Evolutionary conservation across 164 flowering plant species (phyloP), one percentile per base, ranked within the genome.

Genomic region (Sextonia rubra): DNA sequence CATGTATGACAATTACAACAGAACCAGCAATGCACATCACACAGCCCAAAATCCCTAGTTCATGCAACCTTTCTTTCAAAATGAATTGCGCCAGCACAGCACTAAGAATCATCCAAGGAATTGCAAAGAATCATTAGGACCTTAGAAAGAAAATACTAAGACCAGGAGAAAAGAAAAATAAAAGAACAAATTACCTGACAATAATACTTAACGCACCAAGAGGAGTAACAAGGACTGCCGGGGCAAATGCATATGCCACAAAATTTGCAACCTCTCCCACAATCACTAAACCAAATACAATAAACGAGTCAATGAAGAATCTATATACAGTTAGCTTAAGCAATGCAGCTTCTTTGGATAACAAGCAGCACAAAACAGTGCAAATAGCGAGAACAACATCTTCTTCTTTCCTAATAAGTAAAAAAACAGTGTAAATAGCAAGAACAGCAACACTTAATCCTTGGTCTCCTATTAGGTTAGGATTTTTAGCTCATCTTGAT

Each of bases 141-240:
- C 27, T 47, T 9, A 3, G 32, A 60, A 8, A 37, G 48, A 48
- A 47, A 70, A 47, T 25, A 65, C n/a, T 30, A 22, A n/a, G 27
- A 9, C 58, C 15, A 47, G 6, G 3, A 70, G 49, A 65, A 12
- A 47, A 37, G 29, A 49, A 55, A 7, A 48, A 63, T 49, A 22
- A 47, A 4, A 30, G 32, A 24, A 61, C 44, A 12, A 26, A 60
- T 17, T 77, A 91, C 97, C 97, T 90, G 69, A 92, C 87, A 72
- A 90, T 89, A 3, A 92, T 92, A 71, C 97, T 92, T 66, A 92
- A 78, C 47, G 92, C 93, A 25, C 98, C 98, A 17, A 92, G 90
- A 72, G 97, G 97, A n/a, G 97, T 87, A 65, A 90, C 97, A 69
- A 92, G 91, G 73, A 92, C 88, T 18, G 97, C 95, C 9, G 98